phyloP scores from a whole-genome alignment of 2,329 filamentous ascomycete species.

The Botrytis elliptica region DNA sequence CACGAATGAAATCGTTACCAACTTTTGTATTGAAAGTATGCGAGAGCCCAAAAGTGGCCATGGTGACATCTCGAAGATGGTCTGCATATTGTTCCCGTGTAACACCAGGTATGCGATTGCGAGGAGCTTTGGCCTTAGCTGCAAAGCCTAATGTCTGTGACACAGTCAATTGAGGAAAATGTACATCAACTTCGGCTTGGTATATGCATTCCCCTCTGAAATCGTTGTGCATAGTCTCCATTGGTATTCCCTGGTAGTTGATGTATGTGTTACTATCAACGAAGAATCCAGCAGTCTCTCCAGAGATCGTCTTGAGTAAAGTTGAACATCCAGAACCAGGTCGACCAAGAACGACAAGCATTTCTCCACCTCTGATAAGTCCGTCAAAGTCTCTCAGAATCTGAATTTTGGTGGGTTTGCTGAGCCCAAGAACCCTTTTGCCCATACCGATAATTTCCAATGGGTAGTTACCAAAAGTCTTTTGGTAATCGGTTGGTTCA shows the following conservation, averaged over 20 bases:
- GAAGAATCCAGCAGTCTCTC: constrained; percentile 56
- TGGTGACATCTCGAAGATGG: constrained; percentile 55
- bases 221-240: constrained; percentile 53
- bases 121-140: constrained; percentile 65
- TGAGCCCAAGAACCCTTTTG: constrained; percentile 52
- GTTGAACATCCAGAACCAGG: constrained; percentile 66
- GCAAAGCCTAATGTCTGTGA: constrained; percentile 74
- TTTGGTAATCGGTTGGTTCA: constrained; percentile 46
- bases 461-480: constrained; percentile 61
- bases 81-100: constrained; percentile 56
- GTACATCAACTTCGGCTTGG: constrained; percentile 72
- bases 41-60: constrained; percentile 69
- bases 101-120: constrained; percentile 62
- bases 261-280: constrained; percentile 52
- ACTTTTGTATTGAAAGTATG: constrained; percentile 73
- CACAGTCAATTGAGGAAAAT: constrained; percentile 76
- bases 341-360: constrained; percentile 66
- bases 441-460: constrained; percentile 48
- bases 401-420: constrained; percentile 50
- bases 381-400: constrained; percentile 66
- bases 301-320: constrained; percentile 56
- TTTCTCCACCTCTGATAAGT: constrained; percentile 61
- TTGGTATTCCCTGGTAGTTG: constrained; percentile 58
- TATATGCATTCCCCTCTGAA: constrained; percentile 69
- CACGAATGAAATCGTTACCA: constrained; percentile 71